Evolutionary conservation across 2,329 filamentous ascomycete species (phyloP).

Genomic region (Incumbomyces lentus): DNA sequence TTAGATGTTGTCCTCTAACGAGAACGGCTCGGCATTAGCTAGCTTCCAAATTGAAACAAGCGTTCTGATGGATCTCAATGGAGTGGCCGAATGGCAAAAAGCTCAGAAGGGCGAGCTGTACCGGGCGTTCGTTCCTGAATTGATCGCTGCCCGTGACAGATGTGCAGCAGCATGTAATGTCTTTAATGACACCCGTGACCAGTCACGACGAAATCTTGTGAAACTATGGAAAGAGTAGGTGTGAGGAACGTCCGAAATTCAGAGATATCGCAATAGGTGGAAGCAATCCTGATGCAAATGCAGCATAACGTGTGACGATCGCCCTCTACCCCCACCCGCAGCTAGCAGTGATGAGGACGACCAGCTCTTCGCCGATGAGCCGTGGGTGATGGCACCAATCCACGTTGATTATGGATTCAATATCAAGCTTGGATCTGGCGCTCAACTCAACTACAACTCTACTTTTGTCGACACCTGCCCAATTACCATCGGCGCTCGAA

Average conservation of each 20-base stretch:
- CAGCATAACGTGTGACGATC: conserved; percentile 48
- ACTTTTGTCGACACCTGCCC: conserved; percentile 67
- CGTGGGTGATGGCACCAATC: conserved; percentile 61
- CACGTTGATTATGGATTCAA: conserved; percentile 71
- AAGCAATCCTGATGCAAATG: conserved; percentile 4
- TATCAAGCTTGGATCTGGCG: conserved; percentile 56
- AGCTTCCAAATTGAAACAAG: no score
- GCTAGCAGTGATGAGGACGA: conserved; percentile 54
- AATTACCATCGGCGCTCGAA: conserved; percentile 66
- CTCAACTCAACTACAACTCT: conserved; percentile 67
- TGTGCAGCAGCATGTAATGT: conserved; percentile 51
- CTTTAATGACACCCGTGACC: conserved; percentile 55
- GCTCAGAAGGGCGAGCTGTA: conserved; percentile 65
- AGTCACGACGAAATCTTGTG: conserved; percentile 50
- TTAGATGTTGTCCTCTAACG: no score
- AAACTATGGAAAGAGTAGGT: conserved; percentile 64
- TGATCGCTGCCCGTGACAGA: conserved; percentile 52
- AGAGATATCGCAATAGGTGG: background rate
- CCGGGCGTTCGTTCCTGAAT: conserved; percentile 59
- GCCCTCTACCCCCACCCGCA: conserved; percentile 50
- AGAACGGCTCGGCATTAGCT: no score
- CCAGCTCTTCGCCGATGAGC: conserved; percentile 50
- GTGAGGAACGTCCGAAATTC: background rate
- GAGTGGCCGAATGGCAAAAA: conserved; percentile 24
- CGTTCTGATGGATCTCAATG: background rate